Evolutionary conservation across 2,329 filamentous ascomycete genomes (phyloP).

Genomic region (Penicillium brevicompactum): DNA sequence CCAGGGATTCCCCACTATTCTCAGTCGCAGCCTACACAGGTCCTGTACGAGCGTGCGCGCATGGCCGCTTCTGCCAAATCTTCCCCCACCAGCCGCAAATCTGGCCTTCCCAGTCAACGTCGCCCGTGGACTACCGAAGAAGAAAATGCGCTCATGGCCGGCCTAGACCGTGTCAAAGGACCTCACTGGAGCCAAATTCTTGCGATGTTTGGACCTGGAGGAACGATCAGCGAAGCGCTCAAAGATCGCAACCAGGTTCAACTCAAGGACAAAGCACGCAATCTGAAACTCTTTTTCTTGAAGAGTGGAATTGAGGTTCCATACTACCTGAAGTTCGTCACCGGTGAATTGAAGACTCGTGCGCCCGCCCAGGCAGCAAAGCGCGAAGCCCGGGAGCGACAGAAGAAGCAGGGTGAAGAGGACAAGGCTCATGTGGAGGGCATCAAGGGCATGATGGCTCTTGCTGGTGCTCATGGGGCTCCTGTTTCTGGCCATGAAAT

Average conservation of each 20-base stretch:
- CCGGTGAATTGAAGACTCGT: slow-evolving; percentile 83
- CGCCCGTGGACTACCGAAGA: slow-evolving; percentile 87
- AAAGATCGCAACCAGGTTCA: slow-evolving; percentile 91
- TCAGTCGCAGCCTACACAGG: slow-evolving; percentile 55
- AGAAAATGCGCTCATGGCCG: slow-evolving; percentile 86
- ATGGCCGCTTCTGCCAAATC: slow-evolving; percentile 58
- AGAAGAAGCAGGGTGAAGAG: slow-evolving; percentile 49
- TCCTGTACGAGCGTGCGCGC: slow-evolving; percentile 60
- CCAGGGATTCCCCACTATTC: slow-evolving; percentile 50
- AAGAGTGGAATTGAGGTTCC: slow-evolving; percentile 92
- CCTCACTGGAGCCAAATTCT: slow-evolving; percentile 94
- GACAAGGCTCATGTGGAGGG: slow-evolving; percentile 52
- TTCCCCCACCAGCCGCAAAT: slow-evolving; percentile 55
- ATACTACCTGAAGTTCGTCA: slow-evolving; percentile 83
- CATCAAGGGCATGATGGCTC: slow-evolving; percentile 51
- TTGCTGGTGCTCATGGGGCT: slow-evolving; percentile 45
- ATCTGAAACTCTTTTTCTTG: slow-evolving; percentile 86
- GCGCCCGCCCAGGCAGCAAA: slow-evolving; percentile 66
- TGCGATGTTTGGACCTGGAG: slow-evolving; percentile 76
- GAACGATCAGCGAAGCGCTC: slow-evolving; percentile 77
- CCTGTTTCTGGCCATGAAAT: slow-evolving; percentile 38
- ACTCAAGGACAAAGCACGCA: slow-evolving; percentile 87
- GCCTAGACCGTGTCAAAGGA: slow-evolving; percentile 83
- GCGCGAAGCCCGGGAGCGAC: slow-evolving; percentile 50
- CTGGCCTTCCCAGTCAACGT: slow-evolving; percentile 60